phyloP scores from a whole-genome alignment of 2,329 filamentous ascomycete species.

The Trichoderma oligosporum region DNA sequence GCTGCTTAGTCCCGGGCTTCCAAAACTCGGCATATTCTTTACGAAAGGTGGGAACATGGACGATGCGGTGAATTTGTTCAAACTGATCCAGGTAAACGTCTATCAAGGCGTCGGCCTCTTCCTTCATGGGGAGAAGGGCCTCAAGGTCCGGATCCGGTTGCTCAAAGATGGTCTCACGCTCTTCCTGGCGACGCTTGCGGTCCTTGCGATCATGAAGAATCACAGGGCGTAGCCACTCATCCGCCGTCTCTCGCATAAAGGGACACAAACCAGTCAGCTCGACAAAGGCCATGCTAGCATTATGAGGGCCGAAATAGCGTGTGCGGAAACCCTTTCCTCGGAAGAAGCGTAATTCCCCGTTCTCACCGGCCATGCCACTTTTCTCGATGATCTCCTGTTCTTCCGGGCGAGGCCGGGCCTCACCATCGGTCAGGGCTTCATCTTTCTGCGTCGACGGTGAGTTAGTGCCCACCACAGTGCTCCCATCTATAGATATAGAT shows the following conservation, averaged over 20 bases:
- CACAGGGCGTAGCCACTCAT: conserved; percentile 58
- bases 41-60: conserved; percentile 57
- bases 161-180: conserved; percentile 48
- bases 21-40: conserved; percentile 55
- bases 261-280: conserved; percentile 55
- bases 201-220: conserved; percentile 55
- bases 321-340: conserved; percentile 57
- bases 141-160: conserved; percentile 50
- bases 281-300: conserved; percentile 57
- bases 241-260: conserved; percentile 60
- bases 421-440: conserved; percentile 31
- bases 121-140: conserved; percentile 45
- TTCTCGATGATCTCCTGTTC: conserved; percentile 41
- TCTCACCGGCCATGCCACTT: conserved; percentile 41
- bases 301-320: conserved; percentile 58
- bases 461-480: conserved; percentile 44
- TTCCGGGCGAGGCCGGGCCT: conserved; percentile 34
- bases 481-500: conserved; percentile 49
- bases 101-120: conserved; percentile 48
- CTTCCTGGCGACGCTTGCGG: conserved; percentile 49
- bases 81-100: conserved; percentile 52
- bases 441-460: conserved; percentile 47
- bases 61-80: conserved; percentile 53
- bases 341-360: conserved; percentile 55
- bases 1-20: conserved; percentile 41